Base-by-base conservation (phyloP, 306 rosid genomes). In the Citrullus colocynthis region DNA sequence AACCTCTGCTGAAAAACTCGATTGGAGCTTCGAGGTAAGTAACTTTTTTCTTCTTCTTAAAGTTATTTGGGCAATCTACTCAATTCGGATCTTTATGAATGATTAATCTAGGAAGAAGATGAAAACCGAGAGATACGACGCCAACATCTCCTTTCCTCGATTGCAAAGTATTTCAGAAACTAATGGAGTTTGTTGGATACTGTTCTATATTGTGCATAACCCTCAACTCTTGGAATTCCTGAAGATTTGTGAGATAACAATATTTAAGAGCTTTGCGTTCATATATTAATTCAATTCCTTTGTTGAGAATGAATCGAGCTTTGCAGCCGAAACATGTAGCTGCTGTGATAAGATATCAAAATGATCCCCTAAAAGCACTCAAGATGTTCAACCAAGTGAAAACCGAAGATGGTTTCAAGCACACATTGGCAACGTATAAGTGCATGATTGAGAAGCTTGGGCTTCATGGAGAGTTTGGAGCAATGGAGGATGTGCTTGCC, bases 371-470 rank as follows among this genome's bases (percentile, higher is more conserved):
- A 12, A 91, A 84, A 55, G 98, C 97, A 3, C 90, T 94, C 13
- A 84, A 86, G 58, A 88, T 89, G 87, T 94, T 94, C 88, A 89
- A 91, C 63, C 79, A 90, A 1, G 93, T 83, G 72, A 90, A 86
- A 80, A 82, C n/a, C 16, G 93, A 94, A 82, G 88, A 90, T 21
- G 96, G 96, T 10, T 94, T 88, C 86, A 89, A 84, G 80, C 97
- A 94, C 82, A 91, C 90, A 13, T 72, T 88, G 3, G 76, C 54
- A 2, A 90, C 97, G 13, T 94, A 91, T 81, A 90, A 87, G 39
- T 88, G 89, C 85, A 88, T 94, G 86, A 76, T 89, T 60, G 91
- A 91, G 37, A 94, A 91, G 86, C 95, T 94, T 24, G 98, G 98
- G 24, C 72, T 79, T 75, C 90, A 91, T 75, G 89, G 91, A 39